A percentile compares a stretch with the other conserved stretches of the same genome.
Evolutionary conservation across 2,329 filamentous ascomycete genomes (phyloP).

Genomic region (Dothiorella sarmentorum): DNA sequence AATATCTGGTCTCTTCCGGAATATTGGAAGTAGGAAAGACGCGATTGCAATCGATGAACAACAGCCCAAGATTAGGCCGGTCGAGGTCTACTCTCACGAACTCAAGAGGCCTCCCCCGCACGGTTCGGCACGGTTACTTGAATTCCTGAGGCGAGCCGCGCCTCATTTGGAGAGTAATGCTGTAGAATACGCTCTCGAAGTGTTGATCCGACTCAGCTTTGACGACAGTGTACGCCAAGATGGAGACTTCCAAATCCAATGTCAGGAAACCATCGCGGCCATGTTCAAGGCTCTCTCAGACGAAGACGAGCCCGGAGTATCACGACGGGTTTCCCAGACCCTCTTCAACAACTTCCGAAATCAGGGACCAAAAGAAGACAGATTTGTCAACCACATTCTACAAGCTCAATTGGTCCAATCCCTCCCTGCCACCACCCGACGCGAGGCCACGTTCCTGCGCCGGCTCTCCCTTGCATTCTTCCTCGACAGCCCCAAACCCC

Average conservation of each 20-base stretch:
- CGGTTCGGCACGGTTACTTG: slow-evolving; percentile 24
- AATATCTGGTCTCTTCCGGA: neutral
- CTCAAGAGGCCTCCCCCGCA: slow-evolving; percentile 22
- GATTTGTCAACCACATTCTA: slow-evolving; percentile 44
- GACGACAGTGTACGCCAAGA: slow-evolving; percentile 17
- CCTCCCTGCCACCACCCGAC: slow-evolving; percentile 53
- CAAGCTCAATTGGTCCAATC: slow-evolving; percentile 57
- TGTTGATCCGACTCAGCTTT: slow-evolving; percentile 17
- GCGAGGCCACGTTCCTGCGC: slow-evolving; percentile 60
- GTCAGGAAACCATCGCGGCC: slow-evolving; percentile 1
- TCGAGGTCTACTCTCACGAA: neutral
- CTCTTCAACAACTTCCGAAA: slow-evolving; percentile 29
- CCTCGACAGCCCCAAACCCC: slow-evolving; percentile 38
- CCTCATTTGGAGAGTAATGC: slow-evolving; percentile 10
- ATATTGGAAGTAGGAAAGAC: neutral
- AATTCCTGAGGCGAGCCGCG: slow-evolving; percentile 27
- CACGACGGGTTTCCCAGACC: slow-evolving; percentile 11
- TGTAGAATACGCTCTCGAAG: neutral
- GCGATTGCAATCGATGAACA: neutral
- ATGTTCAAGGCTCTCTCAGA: slow-evolving; percentile 20
- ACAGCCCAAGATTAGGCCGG: neutral
- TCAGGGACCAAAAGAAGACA: slow-evolving; percentile 27
- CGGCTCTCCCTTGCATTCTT: slow-evolving; percentile 64
- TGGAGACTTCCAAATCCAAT: neutral
- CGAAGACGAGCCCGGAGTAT: neutral